These are phyloP conservation scores for Nigrospora osmanthi DNA, from an alignment of 2,329 filamentous ascomycete species.

Conservation along the genomic window DNA sequence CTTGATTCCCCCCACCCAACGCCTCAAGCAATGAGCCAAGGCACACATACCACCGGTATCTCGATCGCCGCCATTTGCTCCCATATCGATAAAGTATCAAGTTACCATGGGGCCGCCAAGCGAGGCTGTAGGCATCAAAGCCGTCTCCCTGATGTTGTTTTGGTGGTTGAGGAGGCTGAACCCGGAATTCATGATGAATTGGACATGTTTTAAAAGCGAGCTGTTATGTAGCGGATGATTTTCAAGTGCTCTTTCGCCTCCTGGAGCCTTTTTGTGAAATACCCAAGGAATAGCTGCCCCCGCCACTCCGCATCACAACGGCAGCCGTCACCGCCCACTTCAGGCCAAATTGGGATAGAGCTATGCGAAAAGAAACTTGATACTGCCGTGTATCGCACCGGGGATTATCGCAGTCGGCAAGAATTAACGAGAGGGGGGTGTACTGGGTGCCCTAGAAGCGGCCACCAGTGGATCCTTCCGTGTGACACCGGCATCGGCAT, in stretches of 20 bases:
- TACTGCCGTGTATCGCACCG: background rate
- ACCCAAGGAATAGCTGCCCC: background rate
- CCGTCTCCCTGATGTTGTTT: background rate
- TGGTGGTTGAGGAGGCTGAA: background rate
- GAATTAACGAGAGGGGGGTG: background rate
- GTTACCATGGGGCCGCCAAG: background rate
- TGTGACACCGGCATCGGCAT: background rate
- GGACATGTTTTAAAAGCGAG: background rate
- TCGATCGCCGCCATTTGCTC: background rate
- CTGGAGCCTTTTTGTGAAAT: background rate
- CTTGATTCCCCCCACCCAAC: fast-evolving
- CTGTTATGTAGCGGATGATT: background rate
- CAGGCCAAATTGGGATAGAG: background rate
- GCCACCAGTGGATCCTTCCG: background rate
- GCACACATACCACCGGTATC: background rate
- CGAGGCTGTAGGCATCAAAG: background rate
- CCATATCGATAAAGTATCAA: background rate
- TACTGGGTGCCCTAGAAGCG: constrained; percentile 2
- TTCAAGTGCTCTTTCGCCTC: too few species aligned
- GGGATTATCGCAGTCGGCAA: background rate
- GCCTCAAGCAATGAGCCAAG: background rate
- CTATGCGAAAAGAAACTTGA: background rate
- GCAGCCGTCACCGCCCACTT: background rate
- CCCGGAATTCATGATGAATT: background rate
- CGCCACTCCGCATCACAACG: background rate